Evolutionary conservation across 352 stramenopile genomes (phyloP).

Genomic region (Phytophthora nicotianae): DNA sequence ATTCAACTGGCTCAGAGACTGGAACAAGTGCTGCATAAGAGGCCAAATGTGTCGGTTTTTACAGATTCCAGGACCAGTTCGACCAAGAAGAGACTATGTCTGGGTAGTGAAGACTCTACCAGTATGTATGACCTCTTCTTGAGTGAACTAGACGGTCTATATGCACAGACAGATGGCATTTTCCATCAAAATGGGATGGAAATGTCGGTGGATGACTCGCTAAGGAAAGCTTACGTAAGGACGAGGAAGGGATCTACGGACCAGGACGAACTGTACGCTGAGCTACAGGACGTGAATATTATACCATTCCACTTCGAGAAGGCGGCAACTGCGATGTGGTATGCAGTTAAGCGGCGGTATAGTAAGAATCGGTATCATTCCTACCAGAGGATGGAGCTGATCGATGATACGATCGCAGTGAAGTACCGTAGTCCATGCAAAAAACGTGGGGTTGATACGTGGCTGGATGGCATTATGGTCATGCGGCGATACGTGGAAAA

Average conservation of each 20-base stretch:
- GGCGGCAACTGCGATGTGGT: slow-evolving; percentile 37
- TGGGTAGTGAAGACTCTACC: slow-evolving; percentile 22
- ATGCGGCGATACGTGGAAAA: slow-evolving; percentile 53
- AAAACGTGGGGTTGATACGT: slow-evolving; percentile 26
- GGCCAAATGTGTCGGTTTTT: slow-evolving; percentile 47
- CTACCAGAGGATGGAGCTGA: slow-evolving; percentile 23
- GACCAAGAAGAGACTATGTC: slow-evolving; percentile 28
- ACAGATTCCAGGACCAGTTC: slow-evolving; percentile 2
- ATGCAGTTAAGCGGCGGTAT: slow-evolving; percentile 44
- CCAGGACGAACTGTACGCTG: slow-evolving; percentile 42
- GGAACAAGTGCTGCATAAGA: slow-evolving; percentile 57
- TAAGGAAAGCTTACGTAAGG: slow-evolving; percentile 46
- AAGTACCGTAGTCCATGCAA: slow-evolving; percentile 43
- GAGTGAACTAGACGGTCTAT: slow-evolving; percentile 47
- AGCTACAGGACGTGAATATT: slow-evolving; percentile 50
- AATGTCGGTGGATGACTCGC: slow-evolving; percentile 45
- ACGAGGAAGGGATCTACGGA: slow-evolving; percentile 19
- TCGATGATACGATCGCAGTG: slow-evolving; percentile 46
- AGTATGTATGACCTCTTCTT: slow-evolving; percentile 44
- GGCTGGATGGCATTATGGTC: slow-evolving; percentile 49
- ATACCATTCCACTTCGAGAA: slow-evolving; percentile 47
- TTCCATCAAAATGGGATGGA: slow-evolving; percentile 55
- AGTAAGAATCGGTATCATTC: slow-evolving; percentile 41
- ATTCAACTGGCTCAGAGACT: slow-evolving; percentile 55
- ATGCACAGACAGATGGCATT: slow-evolving; percentile 42